These are phyloP conservation scores for Sonneratia caseolaris DNA, from an alignment of 345 rosid genomes.

Conservation along the genomic window DNA sequence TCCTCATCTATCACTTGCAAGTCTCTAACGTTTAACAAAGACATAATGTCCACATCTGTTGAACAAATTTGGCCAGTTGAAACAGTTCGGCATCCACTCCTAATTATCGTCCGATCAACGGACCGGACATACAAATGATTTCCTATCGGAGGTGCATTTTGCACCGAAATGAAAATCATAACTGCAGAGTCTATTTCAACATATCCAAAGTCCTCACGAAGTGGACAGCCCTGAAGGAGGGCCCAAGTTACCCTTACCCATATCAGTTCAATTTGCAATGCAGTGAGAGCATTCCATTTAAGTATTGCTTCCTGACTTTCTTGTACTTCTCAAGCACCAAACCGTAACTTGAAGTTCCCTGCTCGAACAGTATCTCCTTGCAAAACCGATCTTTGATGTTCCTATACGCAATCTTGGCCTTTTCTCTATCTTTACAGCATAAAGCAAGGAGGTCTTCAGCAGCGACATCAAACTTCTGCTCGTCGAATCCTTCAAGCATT, in stretches of 20 bases:
- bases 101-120: too few relatives aligned
- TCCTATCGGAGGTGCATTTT: too few relatives aligned
- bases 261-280: conserved; percentile 17
- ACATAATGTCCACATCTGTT: too few relatives aligned
- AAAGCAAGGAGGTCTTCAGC: conserved; percentile 13
- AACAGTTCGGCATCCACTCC: too few relatives aligned
- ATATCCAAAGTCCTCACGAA: background rate
- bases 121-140: too few relatives aligned
- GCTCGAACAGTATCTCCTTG: conserved; percentile 25
- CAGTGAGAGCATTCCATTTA: conserved; percentile 44
- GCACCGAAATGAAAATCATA: too few relatives aligned
- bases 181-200: background rate
- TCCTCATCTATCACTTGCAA: too few relatives aligned
- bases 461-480: conserved; percentile 10
- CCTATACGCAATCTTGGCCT: conserved; percentile 23
- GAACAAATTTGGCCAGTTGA: too few relatives aligned
- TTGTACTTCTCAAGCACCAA: conserved; percentile 32
- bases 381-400: conserved; percentile 34
- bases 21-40: too few relatives aligned
- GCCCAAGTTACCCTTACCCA: background rate
- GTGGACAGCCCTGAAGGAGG: background rate
- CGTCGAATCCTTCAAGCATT: conserved; percentile 10
- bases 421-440: conserved; percentile 17
- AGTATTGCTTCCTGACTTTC: conserved; percentile 40
- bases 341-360: conserved; percentile 22